Evolutionary conservation across 495 filamentous ascomycete genomes (phyloP).

Genomic region (Staphylotrichum tortipilum): DNA sequence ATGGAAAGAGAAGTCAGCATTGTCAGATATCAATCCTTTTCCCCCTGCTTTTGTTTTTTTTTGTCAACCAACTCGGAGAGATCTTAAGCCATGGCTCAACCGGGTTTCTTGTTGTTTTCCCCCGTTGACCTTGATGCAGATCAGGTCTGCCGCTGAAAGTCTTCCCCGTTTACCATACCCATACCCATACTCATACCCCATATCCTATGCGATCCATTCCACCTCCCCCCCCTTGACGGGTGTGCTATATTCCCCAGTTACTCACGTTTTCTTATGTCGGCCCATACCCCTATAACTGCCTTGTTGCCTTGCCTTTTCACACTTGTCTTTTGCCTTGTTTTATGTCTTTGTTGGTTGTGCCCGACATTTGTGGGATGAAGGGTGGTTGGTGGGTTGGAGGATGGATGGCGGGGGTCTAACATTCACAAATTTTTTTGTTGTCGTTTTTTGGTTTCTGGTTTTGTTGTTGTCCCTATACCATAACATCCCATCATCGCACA

Average conservation of each 20-base stretch:
- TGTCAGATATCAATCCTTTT: slow-evolving; percentile 12
- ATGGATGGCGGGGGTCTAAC: slow-evolving; percentile 1
- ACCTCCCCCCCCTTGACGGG: slow-evolving; percentile 1
- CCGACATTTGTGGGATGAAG: too few species aligned
- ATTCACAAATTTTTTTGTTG: slow-evolving; percentile 2
- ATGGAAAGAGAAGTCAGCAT: slow-evolving; percentile 8
- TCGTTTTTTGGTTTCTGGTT: neutral
- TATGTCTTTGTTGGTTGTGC: neutral
- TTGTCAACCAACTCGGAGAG: slow-evolving; percentile 18
- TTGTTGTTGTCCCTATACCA: neutral
- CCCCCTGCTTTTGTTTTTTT: slow-evolving; percentile 25
- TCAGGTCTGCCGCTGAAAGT: neutral
- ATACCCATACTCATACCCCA: neutral
- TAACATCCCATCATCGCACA: neutral
- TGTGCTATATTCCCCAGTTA: neutral
- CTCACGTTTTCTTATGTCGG: neutral
- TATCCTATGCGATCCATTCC: too few species aligned
- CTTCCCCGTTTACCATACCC: too few species aligned
- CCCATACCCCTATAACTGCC: neutral
- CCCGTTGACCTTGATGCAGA: neutral
- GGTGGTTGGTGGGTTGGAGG: too few species aligned
- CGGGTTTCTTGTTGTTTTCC: neutral
- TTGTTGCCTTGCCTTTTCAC: slow-evolving; percentile 7
- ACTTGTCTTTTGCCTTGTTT: neutral
- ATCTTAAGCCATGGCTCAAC: slow-evolving; percentile 3